Evolutionary conservation across 371 early-diverging fungal species (phyloP).

Genomic region (Amoeboradix gromovi): DNA sequence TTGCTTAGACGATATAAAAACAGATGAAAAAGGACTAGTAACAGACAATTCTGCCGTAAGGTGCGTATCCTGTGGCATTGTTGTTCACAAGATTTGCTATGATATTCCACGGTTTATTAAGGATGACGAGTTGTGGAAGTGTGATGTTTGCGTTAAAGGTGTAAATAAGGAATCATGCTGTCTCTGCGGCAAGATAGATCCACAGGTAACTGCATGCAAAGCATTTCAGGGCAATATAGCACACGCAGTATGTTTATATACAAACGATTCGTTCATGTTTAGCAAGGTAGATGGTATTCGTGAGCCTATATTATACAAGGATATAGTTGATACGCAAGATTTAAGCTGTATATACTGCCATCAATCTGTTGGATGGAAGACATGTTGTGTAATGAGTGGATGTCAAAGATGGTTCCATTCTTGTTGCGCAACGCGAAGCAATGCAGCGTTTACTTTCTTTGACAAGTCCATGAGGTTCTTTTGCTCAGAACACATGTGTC

Average conservation of each 20-base stretch:
- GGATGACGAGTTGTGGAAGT: neutral
- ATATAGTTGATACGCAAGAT: neutral
- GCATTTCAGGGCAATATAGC: neutral
- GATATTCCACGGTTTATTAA: neutral
- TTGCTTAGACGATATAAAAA: neutral
- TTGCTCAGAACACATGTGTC: neutral
- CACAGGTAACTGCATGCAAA: neutral
- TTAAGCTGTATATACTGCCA: neutral
- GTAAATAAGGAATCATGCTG: neutral
- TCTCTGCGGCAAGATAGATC: neutral
- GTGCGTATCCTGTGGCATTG: neutral
- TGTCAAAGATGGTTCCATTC: neutral
- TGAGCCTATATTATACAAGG: neutral
- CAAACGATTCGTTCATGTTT: neutral
- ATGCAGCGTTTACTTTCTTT: neutral
- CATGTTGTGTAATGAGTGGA: neutral
- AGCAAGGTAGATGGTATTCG: neutral
- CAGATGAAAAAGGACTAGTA: neutral
- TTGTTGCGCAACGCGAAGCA: neutral
- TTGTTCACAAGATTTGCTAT: neutral
- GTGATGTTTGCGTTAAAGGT: neutral
- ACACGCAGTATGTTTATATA: neutral
- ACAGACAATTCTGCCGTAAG: neutral
- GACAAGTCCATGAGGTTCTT: neutral
- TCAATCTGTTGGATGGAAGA: neutral